A percentile compares a stretch with the other conserved stretches of the same genome.
These are phyloP conservation scores for Carallia pectinifolia DNA, from an alignment of 345 rosid species.

Conservation along the genomic window DNA sequence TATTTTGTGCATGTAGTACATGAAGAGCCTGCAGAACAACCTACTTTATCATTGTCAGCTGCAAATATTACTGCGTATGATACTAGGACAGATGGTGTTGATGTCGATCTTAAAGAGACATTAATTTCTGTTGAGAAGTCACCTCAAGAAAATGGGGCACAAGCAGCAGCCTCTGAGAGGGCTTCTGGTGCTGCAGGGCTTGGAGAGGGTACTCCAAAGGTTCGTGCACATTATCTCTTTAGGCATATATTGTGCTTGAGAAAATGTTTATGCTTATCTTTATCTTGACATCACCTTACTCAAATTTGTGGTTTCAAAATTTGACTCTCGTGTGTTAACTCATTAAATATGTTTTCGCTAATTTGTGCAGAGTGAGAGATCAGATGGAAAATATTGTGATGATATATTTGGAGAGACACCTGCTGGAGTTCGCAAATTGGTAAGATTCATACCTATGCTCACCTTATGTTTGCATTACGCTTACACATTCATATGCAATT, in stretches of 20 bases:
- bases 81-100: slow-evolving; percentile 32
- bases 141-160: slow-evolving; percentile 45
- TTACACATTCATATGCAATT: background rate
- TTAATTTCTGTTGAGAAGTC: slow-evolving; percentile 54
- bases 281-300: too few species aligned
- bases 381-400: slow-evolving; percentile 71
- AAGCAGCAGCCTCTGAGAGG: slow-evolving; percentile 33
- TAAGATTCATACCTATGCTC: slow-evolving; percentile 23
- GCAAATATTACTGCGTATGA: slow-evolving; percentile 23
- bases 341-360: slow-evolving; percentile 14
- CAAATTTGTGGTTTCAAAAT: background rate
- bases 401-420: slow-evolving; percentile 99
- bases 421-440: slow-evolving; percentile 56
- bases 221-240: slow-evolving; percentile 24
- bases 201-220: slow-evolving; percentile 98
- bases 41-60: slow-evolving; percentile 23
- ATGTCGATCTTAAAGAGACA: slow-evolving; percentile 38
- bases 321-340: slow-evolving; percentile 7
- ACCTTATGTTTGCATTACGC: background rate
- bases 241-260: too few species aligned
- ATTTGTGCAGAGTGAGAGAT: slow-evolving; percentile 80
- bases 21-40: slow-evolving; percentile 24
- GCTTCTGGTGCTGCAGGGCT: slow-evolving; percentile 59
- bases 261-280: too few species aligned
- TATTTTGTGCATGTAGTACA: slow-evolving; percentile 19